A percentile compares a stretch with the other conserved stretches of the same genome.
Conservation (phyloP, 257 asterid genomes). For the Solanum infundibuliforme region DNA sequence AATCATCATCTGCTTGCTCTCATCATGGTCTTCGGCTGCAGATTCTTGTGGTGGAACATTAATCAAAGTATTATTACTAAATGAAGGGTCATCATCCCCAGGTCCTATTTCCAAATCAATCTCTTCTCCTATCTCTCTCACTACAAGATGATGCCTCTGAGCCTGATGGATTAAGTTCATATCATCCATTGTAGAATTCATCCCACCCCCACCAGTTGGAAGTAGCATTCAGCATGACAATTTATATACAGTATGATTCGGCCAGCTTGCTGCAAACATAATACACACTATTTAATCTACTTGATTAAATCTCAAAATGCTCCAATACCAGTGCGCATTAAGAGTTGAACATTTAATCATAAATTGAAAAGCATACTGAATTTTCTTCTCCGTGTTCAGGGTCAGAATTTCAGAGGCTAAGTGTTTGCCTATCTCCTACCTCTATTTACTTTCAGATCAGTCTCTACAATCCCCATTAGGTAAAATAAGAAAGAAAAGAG, state of each 20-base stretch:
- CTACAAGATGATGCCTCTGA: slow-evolving; percentile 86
- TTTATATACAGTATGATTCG: slow-evolving; percentile 9
- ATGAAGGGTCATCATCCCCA: slow-evolving; percentile 80
- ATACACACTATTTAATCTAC: slow-evolving; percentile 6
- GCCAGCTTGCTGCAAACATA: slow-evolving; percentile 22
- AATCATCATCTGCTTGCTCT: slow-evolving; percentile 56
- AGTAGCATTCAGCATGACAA: slow-evolving; percentile 95
- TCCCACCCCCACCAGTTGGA: slow-evolving; percentile 62
- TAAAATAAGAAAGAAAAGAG: neutral
- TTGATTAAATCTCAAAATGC: neutral
- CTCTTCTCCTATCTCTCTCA: slow-evolving; percentile 84
- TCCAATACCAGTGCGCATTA: neutral
- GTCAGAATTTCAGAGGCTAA: neutral
- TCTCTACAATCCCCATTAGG: neutral
- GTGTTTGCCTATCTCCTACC: neutral
- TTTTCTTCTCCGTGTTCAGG: neutral
- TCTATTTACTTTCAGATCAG: neutral
- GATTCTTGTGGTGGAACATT: slow-evolving; percentile 68
- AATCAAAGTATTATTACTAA: slow-evolving; percentile 55
- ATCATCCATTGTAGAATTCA: slow-evolving; percentile 91
- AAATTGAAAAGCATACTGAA: neutral
- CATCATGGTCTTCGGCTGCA: slow-evolving; percentile 64
- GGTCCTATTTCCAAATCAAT: slow-evolving; percentile 94
- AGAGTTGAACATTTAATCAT: neutral
- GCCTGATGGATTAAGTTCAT: slow-evolving; percentile 90